phyloP scores from a whole-genome alignment of 768 basidiomycete species.

The Lyophyllum semitale region DNA sequence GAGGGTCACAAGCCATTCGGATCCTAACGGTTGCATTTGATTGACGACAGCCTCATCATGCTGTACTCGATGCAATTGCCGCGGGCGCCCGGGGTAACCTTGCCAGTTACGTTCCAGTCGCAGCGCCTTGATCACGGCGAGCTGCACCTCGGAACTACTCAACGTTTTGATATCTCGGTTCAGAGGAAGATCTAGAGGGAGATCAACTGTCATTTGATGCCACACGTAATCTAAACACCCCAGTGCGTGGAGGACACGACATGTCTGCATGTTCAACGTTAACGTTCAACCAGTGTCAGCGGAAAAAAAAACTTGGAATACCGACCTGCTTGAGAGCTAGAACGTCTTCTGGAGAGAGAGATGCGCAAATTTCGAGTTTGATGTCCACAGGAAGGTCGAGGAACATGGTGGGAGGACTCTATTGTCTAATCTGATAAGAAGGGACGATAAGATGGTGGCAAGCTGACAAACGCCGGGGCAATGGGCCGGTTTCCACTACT shows the following conservation, averaged over 20 bases:
- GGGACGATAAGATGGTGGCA: background rate
- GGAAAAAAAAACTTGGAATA: background rate
- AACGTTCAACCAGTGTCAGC: no score
- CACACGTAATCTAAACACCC: conserved; percentile 55
- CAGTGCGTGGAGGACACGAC: conserved; percentile 60
- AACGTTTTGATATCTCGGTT: conserved; percentile 33
- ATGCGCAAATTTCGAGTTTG: conserved; percentile 35
- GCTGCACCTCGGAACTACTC: conserved; percentile 41
- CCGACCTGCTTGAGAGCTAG: conserved; percentile 50
- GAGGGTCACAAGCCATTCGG: conserved; percentile 49
- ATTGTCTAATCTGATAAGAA: conserved; percentile 18
- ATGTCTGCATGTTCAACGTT: conserved; percentile 52
- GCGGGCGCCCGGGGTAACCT: conserved; percentile 33
- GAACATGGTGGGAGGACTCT: conserved; percentile 17
- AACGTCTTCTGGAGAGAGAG: conserved; percentile 40
- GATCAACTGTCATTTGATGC: conserved; percentile 48
- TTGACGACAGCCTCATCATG: conserved; percentile 41
- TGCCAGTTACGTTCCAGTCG: conserved; percentile 55
- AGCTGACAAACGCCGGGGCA: conserved; percentile 7
- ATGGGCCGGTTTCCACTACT: conserved; percentile 23
- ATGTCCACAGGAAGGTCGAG: conserved; percentile 45
- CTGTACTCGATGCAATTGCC: conserved; percentile 36
- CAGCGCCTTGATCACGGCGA: conserved; percentile 42
- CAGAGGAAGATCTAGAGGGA: conserved; percentile 47
- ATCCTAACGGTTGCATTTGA: conserved; percentile 50